phyloP scores from a whole-genome alignment of 2,329 filamentous ascomycete species.

The Fusarium coffeatum region DNA sequence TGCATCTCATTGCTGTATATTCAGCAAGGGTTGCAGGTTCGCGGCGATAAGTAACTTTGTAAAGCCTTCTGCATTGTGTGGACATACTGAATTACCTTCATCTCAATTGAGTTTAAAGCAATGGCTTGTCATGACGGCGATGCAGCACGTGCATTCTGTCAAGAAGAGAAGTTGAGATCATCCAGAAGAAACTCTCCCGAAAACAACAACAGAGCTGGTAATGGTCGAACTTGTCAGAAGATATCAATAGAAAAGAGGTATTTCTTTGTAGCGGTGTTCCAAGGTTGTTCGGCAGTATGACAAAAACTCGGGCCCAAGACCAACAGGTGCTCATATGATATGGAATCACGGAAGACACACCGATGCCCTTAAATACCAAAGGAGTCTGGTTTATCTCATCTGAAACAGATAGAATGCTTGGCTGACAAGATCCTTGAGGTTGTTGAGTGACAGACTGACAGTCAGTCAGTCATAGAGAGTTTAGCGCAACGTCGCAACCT shows the following conservation, averaged over 20 bases:
- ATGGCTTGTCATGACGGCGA: not conserved
- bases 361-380: not conserved
- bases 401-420: not conserved
- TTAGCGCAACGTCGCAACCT: not conserved
- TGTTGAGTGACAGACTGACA: slow-evolving; percentile 2
- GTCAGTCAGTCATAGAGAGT: not conserved
- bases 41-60: not conserved
- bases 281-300: not conserved
- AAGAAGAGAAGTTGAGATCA: too few relatives aligned
- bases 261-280: not conserved
- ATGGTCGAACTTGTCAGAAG: not conserved
- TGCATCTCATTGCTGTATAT: not conserved
- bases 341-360: not conserved
- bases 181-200: not conserved
- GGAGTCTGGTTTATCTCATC: not conserved
- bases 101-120: not conserved
- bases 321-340: not conserved
- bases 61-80: not conserved
- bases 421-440: not conserved
- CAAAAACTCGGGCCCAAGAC: not conserved
- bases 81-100: not conserved
- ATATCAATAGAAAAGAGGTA: not conserved
- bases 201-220: not conserved
- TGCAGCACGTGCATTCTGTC: not conserved
- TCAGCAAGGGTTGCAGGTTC: not conserved